These are phyloP conservation scores for Moniliophthora roreri DNA, from an alignment of 1,284 basidiomycete species.

Conservation along the genomic window DNA sequence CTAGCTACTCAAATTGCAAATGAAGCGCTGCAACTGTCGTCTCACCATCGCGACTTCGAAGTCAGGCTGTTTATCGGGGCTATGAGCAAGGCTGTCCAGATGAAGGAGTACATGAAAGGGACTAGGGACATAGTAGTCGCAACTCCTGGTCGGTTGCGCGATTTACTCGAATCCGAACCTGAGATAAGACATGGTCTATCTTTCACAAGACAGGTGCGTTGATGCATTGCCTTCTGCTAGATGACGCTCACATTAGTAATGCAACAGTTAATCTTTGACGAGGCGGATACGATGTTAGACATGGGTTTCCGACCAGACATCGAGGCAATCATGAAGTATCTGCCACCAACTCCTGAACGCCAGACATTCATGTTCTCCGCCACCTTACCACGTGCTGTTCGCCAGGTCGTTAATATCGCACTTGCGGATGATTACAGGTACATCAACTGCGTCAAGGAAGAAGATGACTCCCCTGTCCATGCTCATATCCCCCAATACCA, in stretches of 20 bases:
- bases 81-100: conserved; percentile 62
- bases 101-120: conserved; percentile 64
- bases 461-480: conserved; percentile 58
- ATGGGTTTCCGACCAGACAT: conserved; percentile 96
- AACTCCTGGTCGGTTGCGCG: conserved; percentile 89
- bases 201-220: neutral
- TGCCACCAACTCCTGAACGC: conserved; percentile 70
- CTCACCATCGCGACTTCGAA: conserved; percentile 65
- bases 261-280: conserved; percentile 82
- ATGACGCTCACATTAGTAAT: neutral
- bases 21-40: conserved; percentile 74
- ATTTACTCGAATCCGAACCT: conserved; percentile 70
- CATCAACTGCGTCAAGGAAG: conserved; percentile 60
- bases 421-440: conserved; percentile 58
- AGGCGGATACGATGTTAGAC: conserved; percentile 94
- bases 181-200: conserved; percentile 41
- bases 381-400: conserved; percentile 67
- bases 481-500: conserved; percentile 85
- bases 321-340: conserved; percentile 66
- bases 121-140: conserved; percentile 88
- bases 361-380: conserved; percentile 98
- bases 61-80: conserved; percentile 87
- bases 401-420: conserved; percentile 55
- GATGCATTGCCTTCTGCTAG: too few species aligned
- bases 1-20: conserved; percentile 92